Evolutionary conservation across 805 yeast species (phyloP), one percentile per base, ranked within the genome.

Genomic region (Candida chilensis): DNA sequence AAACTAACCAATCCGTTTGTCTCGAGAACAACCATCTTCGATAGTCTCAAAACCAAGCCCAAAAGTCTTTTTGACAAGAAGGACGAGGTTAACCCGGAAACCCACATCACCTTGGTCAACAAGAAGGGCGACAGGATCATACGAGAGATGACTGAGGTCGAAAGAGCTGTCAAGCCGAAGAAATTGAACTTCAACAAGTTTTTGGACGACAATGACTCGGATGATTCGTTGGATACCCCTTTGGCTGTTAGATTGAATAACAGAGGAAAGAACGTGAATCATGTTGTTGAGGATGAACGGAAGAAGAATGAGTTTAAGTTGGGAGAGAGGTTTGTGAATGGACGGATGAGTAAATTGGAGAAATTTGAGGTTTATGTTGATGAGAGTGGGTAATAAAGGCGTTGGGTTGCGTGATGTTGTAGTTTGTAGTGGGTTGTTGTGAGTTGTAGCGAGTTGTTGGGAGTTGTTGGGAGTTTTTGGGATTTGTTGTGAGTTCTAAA

Each of bases 51-150:
- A n/a, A n/a, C n/a, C n/a, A n/a, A n/a, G n/a, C n/a, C n/a, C n/a
- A n/a, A n/a, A n/a, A n/a, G n/a, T n/a, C n/a, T n/a, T n/a, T n/a
- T n/a, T n/a, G n/a, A n/a, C 20, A 32, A 18, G 13, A 6, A n/a
- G 6, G 17, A 27, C 12, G 5, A 21, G 8, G 21, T 17, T 6
- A 16, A 12, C 16, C 24, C 17, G 17, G 4, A 16, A 14, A 15
- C 28, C 5, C 5, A 12, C 9, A 26, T 24, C n/a, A 32, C 16
- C 17, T 28, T 60, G 14, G 56, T 61, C 40, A 50, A 54, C 35
- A 54, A 48, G 31, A 60, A 66, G 1, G 67, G 67, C 3, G 54
- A 55, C 27, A 46, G 45, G 19, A 42, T 47, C 20, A 43, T 60
- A 19, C 53, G 52, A 29, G 46, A 49, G 28, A 44, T 62, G 26